These are phyloP conservation scores for Pugionium dolabratum DNA, from an alignment of 345 rosid species.

Conservation along the genomic window DNA sequence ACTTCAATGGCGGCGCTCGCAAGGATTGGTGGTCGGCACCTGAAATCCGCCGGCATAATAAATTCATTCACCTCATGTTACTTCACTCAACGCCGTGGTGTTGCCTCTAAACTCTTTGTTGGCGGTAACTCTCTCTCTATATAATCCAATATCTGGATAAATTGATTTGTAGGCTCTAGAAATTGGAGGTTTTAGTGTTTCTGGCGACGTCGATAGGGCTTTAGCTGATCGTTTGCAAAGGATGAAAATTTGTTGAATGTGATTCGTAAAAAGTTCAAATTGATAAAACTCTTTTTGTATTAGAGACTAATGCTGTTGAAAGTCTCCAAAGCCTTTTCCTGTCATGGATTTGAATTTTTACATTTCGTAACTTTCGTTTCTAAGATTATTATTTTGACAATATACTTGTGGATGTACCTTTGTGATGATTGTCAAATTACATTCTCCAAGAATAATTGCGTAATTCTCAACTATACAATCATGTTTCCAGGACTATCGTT, in stretches of 20 bases:
- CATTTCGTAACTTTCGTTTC: not conserved
- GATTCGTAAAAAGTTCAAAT: not conserved
- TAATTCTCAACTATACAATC: not conserved
- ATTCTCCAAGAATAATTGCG: not conserved
- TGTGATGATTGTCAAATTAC: not conserved
- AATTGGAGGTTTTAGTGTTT: not conserved
- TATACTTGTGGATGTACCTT: too few species aligned
- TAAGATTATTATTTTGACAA: not conserved
- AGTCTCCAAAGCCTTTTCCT: not conserved
- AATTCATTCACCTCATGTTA: constrained; percentile 31
- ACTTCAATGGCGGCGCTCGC: constrained; percentile 61
- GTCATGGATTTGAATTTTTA: not conserved
- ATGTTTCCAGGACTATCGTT: constrained; percentile 64
- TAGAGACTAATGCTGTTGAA: not conserved
- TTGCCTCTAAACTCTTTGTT: constrained; percentile 76
- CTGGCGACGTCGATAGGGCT: not conserved
- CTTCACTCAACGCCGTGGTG: constrained; percentile 51
- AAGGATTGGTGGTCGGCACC: constrained; percentile 43
- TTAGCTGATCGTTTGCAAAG: not conserved
- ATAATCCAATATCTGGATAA: not conserved
- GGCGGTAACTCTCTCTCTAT: constrained; percentile 49
- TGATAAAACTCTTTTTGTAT: not conserved
- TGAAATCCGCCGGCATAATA: constrained; percentile 18
- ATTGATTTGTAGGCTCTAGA: not conserved
- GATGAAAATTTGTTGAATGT: not conserved